phyloP scores from a whole-genome alignment of 2,329 filamentous ascomycete species.

The Trichoderma cornu-damae region DNA sequence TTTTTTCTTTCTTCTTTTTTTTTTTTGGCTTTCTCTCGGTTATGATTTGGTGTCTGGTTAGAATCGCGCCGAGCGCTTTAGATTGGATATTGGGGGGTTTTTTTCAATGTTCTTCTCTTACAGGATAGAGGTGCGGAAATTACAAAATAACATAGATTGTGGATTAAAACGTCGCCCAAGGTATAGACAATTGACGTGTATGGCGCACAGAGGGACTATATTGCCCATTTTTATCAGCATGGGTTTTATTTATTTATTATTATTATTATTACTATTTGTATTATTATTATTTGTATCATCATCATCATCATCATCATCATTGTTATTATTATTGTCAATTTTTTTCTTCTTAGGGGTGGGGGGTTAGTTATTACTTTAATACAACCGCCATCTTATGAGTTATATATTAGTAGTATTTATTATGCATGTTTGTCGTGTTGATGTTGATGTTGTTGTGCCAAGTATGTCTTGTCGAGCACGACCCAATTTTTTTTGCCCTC shows the following conservation, averaged over 20 bases:
- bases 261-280: neutral
- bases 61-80: neutral
- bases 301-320: too few species aligned
- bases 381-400: too few species aligned
- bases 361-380: too few species aligned
- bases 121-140: conserved; percentile 3
- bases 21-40: too few species aligned
- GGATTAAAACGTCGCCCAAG: neutral
- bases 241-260: neutral
- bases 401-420: too few species aligned
- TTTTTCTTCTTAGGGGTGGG: too few species aligned
- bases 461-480: too few species aligned
- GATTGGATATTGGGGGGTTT: neutral
- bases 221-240: neutral
- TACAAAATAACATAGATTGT: conserved; percentile 2
- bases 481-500: too few species aligned
- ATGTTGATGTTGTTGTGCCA: neutral
- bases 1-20: neutral
- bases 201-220: neutral
- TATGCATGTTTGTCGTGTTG: too few species aligned
- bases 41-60: neutral
- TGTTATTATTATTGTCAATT: too few species aligned
- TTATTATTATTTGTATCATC: neutral
- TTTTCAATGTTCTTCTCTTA: conserved; percentile 8
- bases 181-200: neutral